Evolutionary conservation across 108 stramenopile species (phyloP), one percentile per base, ranked within the genome.

Genomic region (Fistulifera solaris): DNA sequence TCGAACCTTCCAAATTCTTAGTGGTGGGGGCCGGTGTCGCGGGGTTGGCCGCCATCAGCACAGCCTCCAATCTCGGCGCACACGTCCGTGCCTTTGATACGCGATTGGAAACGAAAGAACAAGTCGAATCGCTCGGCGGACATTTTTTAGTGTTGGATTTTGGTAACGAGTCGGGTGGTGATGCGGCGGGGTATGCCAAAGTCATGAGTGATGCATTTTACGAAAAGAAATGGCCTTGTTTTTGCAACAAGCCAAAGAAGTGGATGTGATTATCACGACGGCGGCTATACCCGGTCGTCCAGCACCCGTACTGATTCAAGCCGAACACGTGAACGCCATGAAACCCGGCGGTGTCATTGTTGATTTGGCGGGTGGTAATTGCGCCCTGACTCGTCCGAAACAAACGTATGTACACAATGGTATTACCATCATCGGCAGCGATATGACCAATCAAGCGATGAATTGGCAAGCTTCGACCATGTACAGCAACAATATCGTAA

Each of bases 341-440:
- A 67, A 75, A 22, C 55, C 76, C 23, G 94, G 94, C 18, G 68
- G 72, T 54, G 89, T 94, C 13, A 84, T 83, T 47, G 85, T 94
- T 6, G 94, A 94, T 59, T 64, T 94, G n/a, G 94, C 94, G 2
- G 88, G 87, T 17, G 94, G 94, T n/a, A 94, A 94, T 68, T 77
- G 87, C 41, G 89, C 79, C 31, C 74, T 86, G 46, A 89, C 93
- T 15, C 53, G 58, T 10, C 75, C 75, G 39, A 77, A 73, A 43
- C 61, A 78, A 54, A 62, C 71, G 16, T 74, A 74, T 38, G 58
- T 76, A 15, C 68, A 77, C 54, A 48, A 45, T 27, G 55, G 75
- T 39, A 81, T 94, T 51, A 92, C 83, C 47, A 86, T 84, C 40
- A 71, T 94, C 43, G 94, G 89, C n/a, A 80, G 78, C 24, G 81